Evolutionary conservation across 768 basidiomycete species (phyloP), one percentile per base, ranked within the genome.

Genomic region (Rhodotorula graminis): DNA sequence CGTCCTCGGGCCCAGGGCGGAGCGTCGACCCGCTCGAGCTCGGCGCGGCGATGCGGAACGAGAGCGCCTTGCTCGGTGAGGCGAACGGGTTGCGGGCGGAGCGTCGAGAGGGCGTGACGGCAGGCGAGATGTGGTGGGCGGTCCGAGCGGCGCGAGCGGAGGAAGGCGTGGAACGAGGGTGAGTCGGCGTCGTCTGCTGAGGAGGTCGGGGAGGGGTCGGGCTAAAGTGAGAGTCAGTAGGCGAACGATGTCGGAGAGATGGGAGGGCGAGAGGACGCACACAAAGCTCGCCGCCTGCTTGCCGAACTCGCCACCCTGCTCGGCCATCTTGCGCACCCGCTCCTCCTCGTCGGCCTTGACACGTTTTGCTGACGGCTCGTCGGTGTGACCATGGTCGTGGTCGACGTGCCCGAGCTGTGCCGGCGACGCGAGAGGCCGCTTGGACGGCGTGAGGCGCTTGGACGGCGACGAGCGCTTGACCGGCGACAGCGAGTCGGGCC

Each of bases 11-110:
- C 12, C 2, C 27, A 29, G 19, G 16, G 18, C 11, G 18, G 3
- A 11, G 56, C 25, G 55, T 21, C 25, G 52, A 42, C 0, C 58
- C 12, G n/a, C 27, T 31, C 10, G 23, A 19, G 29, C 29, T 15
- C 42, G 42, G 10, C 18, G 31, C 3, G 27, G 67, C 66, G 31
- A 65, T 29, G 6, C 67, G 71, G 1, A 72, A 50, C 6, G 57
- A 42, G 21, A 69, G 50, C 1, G 58, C 56, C 27, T 72, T 76
- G 58, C 56, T 42, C 16, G 68, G 69, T 25, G 68, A 72, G 18
- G 71, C 55, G 47, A 76, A 72, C 1, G 71, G 74, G 44, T 76
- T 76, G n/a, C 10, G 21, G 14, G 33, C 46, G 16, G 49, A 16
- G 1, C 58, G 59, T 16, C 61, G 56, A 9, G 60, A 40, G 6